Percentiles rank a stretch among this genome's conserved stretches.
phyloP scores from a whole-genome alignment of 225 moss, liverwort and hornwort genomes.

The Bryoerythrophyllum caledonicum region DNA sequence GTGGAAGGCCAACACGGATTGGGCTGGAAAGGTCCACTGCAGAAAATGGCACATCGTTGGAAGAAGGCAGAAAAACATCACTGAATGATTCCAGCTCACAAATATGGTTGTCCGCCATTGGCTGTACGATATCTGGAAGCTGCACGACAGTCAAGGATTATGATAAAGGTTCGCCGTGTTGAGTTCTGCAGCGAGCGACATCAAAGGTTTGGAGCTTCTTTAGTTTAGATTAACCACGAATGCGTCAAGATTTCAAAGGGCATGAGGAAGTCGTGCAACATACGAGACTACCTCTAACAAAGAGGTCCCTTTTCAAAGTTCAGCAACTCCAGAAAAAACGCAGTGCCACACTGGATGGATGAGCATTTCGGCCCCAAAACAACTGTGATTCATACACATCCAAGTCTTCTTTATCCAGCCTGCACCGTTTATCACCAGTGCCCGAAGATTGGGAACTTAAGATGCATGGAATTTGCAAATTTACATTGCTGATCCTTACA shows the following conservation, averaged over 20 bases:
- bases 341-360: constrained; percentile 58
- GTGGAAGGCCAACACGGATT: constrained; percentile 64
- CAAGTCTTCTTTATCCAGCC: constrained; percentile 55
- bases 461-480: constrained; percentile 35
- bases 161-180: constrained; percentile 21
- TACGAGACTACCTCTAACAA: constrained; percentile 60
- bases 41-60: constrained; percentile 54
- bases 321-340: constrained; percentile 62
- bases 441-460: constrained; percentile 55
- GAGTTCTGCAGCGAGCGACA: constrained; percentile 28
- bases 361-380: constrained; percentile 56
- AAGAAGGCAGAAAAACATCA: constrained; percentile 53
- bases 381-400: constrained; percentile 60
- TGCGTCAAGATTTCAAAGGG: constrained; percentile 44
- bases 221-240: constrained; percentile 25
- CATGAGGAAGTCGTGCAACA: constrained; percentile 57
- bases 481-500: constrained; percentile 33
- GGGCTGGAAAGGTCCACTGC: constrained; percentile 49
- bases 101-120: constrained; percentile 46
- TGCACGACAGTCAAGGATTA: constrained; percentile 44
- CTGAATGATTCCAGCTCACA: constrained; percentile 63
- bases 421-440: constrained; percentile 66
- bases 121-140: constrained; percentile 60
- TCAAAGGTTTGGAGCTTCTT: constrained; percentile 35
- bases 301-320: constrained; percentile 50